A percentile compares a stretch with the other conserved stretches of the same genome.
Conservation (phyloP, 768 basidiomycete species). For the Pleurotus tuber-regium region DNA sequence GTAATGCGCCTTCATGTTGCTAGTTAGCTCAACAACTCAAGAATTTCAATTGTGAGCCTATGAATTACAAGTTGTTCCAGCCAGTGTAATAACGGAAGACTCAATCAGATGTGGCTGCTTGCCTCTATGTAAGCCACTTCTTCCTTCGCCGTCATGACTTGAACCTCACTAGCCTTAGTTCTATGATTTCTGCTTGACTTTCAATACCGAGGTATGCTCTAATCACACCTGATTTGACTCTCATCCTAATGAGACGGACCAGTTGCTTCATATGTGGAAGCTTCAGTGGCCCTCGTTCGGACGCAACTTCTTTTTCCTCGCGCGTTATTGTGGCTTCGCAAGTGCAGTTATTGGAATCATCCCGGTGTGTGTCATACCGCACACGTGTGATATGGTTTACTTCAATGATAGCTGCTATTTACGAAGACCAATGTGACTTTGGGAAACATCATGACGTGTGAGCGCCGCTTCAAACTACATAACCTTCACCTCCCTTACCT, state of each 20-base stretch:
- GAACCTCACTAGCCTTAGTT: background rate
- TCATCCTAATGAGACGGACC: background rate
- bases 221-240: background rate
- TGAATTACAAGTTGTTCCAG: background rate
- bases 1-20: background rate
- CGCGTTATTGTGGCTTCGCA: background rate
- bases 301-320: background rate
- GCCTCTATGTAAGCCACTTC: background rate
- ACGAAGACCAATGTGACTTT: background rate
- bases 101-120: background rate
- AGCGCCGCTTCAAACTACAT: too few species aligned
- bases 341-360: background rate
- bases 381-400: background rate
- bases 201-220: background rate
- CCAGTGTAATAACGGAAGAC: background rate
- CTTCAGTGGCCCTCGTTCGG: background rate
- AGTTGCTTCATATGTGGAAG: background rate
- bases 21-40: background rate
- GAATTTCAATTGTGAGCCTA: background rate
- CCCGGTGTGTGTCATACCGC: background rate
- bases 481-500: background rate
- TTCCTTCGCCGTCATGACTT: background rate
- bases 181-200: background rate
- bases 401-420: background rate
- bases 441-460: background rate